These are phyloP conservation scores for Neostapfia colusana DNA, from an alignment of 176 grass and related monocot genomes.

Conservation along the genomic window DNA sequence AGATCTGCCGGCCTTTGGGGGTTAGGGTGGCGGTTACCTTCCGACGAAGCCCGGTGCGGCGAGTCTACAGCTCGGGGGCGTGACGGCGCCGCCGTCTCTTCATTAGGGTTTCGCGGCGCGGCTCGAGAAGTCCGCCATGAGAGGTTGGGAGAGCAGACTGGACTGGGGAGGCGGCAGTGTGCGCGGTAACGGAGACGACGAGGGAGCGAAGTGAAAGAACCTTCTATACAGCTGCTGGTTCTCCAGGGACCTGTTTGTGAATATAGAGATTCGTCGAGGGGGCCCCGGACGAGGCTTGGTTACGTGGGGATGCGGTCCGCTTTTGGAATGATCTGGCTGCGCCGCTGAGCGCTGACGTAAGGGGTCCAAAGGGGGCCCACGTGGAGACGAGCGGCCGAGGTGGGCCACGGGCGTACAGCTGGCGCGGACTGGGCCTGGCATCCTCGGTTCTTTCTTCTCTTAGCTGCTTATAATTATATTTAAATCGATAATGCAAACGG, in stretches of 20 bases:
- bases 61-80: conserved; percentile 41
- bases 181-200: conserved; percentile 41
- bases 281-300: conserved; percentile 16
- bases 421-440: conserved; percentile 19
- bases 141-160: background rate
- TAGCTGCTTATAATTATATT: background rate
- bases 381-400: conserved; percentile 3
- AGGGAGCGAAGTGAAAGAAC: conserved; percentile 45
- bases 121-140: conserved; percentile 46
- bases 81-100: conserved; percentile 35
- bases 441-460: background rate
- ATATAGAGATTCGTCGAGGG: background rate
- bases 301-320: conserved; percentile 41
- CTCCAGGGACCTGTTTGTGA: background rate
- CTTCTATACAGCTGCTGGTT: background rate
- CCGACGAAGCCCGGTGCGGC: conserved; percentile 13
- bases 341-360: conserved; percentile 39
- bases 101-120: conserved; percentile 52
- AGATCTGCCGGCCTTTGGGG: conserved; percentile 28
- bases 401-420: conserved; percentile 32
- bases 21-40: conserved; percentile 28
- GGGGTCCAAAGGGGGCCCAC: conserved; percentile 43
- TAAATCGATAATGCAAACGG: background rate
- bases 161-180: conserved; percentile 1
- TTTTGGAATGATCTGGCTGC: conserved; percentile 30